Evolutionary conservation across 371 early-diverging fungal species (phyloP).

Genomic region (Modicella reniformis): DNA sequence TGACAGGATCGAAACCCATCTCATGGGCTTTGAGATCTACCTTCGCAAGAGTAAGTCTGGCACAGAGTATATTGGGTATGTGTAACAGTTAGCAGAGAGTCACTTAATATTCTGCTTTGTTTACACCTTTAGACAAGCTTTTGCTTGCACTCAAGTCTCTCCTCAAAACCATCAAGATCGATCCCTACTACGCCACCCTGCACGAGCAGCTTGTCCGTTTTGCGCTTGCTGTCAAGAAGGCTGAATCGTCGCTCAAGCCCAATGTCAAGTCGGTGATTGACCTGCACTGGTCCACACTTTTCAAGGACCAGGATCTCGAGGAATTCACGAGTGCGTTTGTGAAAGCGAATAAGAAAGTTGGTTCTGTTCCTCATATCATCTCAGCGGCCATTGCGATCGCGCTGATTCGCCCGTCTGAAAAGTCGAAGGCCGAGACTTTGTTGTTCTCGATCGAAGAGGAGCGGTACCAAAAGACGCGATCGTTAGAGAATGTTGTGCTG

Average conservation of each 20-base stretch:
- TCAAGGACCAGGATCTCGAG: conserved; percentile 27
- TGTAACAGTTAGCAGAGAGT: too few relatives aligned
- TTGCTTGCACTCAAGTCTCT: conserved; percentile 78
- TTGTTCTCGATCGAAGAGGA: too few relatives aligned
- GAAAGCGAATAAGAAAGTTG: conserved; percentile 32
- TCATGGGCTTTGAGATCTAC: conserved; percentile 80
- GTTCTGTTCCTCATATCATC: conserved; percentile 57
- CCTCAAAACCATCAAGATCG: conserved; percentile 64
- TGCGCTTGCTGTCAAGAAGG: conserved; percentile 58
- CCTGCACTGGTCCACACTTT: conserved; percentile 49
- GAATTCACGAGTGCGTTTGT: conserved; percentile 32
- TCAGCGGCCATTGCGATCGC: conserved; percentile 56
- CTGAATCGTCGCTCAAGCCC: conserved; percentile 21
- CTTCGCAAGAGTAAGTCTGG: conserved; percentile 70
- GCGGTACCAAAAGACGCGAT: too few relatives aligned
- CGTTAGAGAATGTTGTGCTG: conserved; percentile 30
- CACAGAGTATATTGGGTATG: too few relatives aligned
- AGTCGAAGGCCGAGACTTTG: conserved; percentile 43
- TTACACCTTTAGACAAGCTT: conserved; percentile 63
- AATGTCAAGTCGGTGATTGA: conserved; percentile 37
- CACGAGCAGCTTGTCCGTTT: conserved; percentile 66
- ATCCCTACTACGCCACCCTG: conserved; percentile 62
- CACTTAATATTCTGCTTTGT: neutral
- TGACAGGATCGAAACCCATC: conserved; percentile 69
- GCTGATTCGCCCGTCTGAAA: conserved; percentile 29